phyloP scores from a whole-genome alignment of 2,329 filamentous ascomycete genomes.

The Venturia aucupariae region DNA sequence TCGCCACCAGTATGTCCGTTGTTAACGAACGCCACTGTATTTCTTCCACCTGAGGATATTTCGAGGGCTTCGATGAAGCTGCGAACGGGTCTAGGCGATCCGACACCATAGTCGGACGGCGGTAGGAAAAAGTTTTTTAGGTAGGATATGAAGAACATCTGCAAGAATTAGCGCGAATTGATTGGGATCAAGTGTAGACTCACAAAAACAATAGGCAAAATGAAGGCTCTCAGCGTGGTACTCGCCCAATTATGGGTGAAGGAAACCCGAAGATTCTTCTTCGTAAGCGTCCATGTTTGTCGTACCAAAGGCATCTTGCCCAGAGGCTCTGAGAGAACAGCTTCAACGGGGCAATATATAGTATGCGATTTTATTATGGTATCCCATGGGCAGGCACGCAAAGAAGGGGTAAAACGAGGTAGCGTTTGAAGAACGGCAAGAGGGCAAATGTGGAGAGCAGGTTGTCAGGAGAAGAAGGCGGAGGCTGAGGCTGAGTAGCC shows the following conservation, averaged over 20 bases:
- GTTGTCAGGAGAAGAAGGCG: background rate
- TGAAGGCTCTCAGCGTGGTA: constrained; percentile 45
- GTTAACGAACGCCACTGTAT: constrained; percentile 71
- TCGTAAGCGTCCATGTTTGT: constrained; percentile 48
- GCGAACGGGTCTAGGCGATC: constrained; percentile 50
- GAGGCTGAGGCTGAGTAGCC: background rate
- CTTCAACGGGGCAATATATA: background rate
- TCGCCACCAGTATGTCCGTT: constrained; percentile 58
- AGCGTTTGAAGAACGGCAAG: background rate
- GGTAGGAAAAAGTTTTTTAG: constrained; percentile 78
- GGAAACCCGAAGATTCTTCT: constrained; percentile 49
- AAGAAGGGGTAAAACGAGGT: background rate
- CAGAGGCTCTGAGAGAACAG: background rate
- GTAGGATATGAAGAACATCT: constrained; percentile 48
- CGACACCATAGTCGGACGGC: constrained; percentile 66
- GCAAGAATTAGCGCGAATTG: background rate
- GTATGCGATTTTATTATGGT: background rate
- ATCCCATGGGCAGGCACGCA: background rate
- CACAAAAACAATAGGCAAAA: constrained; percentile 46
- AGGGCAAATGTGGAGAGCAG: background rate
- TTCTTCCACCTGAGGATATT: constrained; percentile 47
- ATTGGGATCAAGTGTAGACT: constrained; percentile 15
- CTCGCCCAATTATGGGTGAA: constrained; percentile 45
- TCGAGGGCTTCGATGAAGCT: constrained; percentile 55
- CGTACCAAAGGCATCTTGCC: constrained; percentile 25